Conservation (phyloP, 1,284 basidiomycete species). For the Ustilago loliicola region DNA sequence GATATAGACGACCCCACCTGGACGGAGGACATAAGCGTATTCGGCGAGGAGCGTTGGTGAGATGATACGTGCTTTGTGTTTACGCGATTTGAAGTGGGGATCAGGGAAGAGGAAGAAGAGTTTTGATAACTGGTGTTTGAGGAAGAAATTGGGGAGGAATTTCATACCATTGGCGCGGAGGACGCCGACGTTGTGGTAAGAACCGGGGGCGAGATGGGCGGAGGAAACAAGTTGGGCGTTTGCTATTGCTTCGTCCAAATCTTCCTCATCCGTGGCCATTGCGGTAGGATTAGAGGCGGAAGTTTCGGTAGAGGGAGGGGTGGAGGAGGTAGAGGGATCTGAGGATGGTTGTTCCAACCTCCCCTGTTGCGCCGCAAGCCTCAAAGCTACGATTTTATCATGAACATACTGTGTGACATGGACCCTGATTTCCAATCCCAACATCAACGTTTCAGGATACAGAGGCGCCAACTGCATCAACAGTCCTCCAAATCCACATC, state of each 20-base stretch:
- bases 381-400: conserved; percentile 90
- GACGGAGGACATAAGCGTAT: conserved; percentile 91
- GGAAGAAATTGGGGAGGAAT: conserved; percentile 96
- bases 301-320: background rate
- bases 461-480: conserved; percentile 89
- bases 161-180: conserved; percentile 99
- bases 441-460: conserved; percentile 91
- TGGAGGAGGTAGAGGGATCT: no score
- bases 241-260: conserved; percentile 50
- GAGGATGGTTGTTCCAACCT: conserved; percentile 28
- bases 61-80: conserved; percentile 96
- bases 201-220: conserved; percentile 71
- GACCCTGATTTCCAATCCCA: conserved; percentile 97
- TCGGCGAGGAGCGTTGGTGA: conserved; percentile 90
- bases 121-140: conserved; percentile 82
- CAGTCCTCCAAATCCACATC: conserved; percentile 97
- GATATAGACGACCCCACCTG: conserved; percentile 94
- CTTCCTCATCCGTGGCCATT: conserved; percentile 57
- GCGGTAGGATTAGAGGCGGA: background rate
- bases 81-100: conserved; percentile 97
- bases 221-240: conserved; percentile 38
- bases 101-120: conserved; percentile 99
- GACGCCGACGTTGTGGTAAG: conserved; percentile 91
- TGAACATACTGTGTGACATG: conserved; percentile 96
- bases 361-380: conserved; percentile 73